Evolutionary conservation across 164 flowering plant species (phyloP).

Genomic region (Nymphaea colorata): DNA sequence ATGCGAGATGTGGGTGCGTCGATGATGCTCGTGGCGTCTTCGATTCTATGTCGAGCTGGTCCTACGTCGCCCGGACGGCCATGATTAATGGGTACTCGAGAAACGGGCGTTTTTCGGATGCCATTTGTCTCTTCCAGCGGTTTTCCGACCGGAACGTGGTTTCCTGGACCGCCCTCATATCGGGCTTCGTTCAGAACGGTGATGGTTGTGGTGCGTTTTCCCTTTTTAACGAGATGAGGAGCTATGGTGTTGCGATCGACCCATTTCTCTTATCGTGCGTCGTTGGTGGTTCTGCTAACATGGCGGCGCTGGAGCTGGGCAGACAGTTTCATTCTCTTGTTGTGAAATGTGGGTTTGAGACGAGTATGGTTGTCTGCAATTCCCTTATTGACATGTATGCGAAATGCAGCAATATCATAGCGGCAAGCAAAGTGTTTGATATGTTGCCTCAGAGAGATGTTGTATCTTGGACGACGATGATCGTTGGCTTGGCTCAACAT

Average conservation of each 20-base stretch:
- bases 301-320: constrained; percentile 53
- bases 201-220: constrained; percentile 28
- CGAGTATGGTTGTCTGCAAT: constrained; percentile 48
- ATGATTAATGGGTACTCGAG: constrained; percentile 67
- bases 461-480: constrained; percentile 85
- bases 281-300: constrained; percentile 55
- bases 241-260: constrained; percentile 28
- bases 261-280: constrained; percentile 61
- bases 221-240: constrained; percentile 45
- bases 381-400: constrained; percentile 80
- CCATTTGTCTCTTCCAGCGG: constrained; percentile 33
- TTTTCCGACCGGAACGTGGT: constrained; percentile 33
- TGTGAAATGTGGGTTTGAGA: constrained; percentile 47
- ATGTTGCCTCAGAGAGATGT: constrained; percentile 39
- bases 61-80: constrained; percentile 55
- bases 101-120: constrained; percentile 40
- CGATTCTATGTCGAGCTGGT: constrained; percentile 32
- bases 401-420: constrained; percentile 61
- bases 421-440: constrained; percentile 40
- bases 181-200: constrained; percentile 69
- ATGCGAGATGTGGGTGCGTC: constrained; percentile 56
- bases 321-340: constrained; percentile 61
- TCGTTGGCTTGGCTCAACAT: constrained; percentile 78
- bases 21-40: constrained; percentile 42
- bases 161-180: constrained; percentile 76